Base-by-base conservation (phyloP, 2,329 filamentous ascomycete species). In the Exophiala sp. region DNA sequence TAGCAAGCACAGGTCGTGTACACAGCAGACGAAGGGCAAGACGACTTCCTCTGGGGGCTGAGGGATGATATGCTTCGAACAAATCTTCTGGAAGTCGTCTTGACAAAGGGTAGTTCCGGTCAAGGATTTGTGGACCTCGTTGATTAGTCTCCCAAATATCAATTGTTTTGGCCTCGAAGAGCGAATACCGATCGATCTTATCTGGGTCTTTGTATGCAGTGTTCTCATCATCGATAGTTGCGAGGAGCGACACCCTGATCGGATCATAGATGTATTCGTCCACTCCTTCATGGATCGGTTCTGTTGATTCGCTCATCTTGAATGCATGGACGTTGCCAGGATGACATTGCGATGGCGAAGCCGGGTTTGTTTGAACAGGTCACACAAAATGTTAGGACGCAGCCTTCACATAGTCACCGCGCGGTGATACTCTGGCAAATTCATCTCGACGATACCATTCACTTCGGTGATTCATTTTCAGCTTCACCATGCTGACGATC, bases 301-400 rank as follows among this genome's bases (percentile, higher is more conserved):
- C 47, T 18, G 52, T 54, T 3, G 52, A 54, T 20, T 55, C 49
- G 14, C 53, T 55, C 53, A 55, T 55, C 11, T 11, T 52, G 12
- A 10, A 33, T 5, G 14, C 11, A 21, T 42, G 10, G 20, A 9
- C 36, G 40, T 21, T 20, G 20, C 18, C 14, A 33, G 14, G 6
- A 35, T 47, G 18, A 29, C 39, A 32, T 5, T 18, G 14, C 29
- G 14, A 32, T 35, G 35, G 11, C 11, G 12, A 40, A 29, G 11
- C 24, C 16, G 21, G 21, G 16, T 36, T 45, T 41, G 34, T 40
- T 34, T 38, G 41, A 14, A n/a, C 24, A 20, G 7, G 24, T 29
- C 3, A 3, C 24, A 29, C 24, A 29, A 5, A 8, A 29, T 5
- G 24, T 29, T 29, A 29, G 7, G 5, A 29, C 1, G 24, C 24